These are phyloP conservation scores for Agaricales sp. DNA, from an alignment of 1,284 basidiomycete genomes.

Conservation along the genomic window DNA sequence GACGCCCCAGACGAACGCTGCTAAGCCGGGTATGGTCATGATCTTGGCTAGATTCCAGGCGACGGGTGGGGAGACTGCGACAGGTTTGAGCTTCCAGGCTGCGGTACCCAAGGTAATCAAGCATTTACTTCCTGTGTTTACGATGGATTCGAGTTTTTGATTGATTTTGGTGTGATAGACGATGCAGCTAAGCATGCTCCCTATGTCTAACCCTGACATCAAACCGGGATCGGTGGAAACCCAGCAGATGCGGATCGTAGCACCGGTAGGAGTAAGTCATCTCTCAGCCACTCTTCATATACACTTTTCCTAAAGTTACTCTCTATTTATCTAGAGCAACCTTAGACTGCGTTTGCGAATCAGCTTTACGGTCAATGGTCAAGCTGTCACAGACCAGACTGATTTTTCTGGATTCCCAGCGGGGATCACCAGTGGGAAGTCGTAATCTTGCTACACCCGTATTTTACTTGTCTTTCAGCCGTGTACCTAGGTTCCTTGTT, in stretches of 20 bases:
- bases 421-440: constrained; percentile 45
- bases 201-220: constrained; percentile 85
- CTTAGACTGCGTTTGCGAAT: constrained; percentile 84
- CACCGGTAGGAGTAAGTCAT: constrained; percentile 72
- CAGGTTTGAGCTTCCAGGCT: constrained; percentile 86
- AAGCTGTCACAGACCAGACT: constrained; percentile 81
- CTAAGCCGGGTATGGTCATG: constrained; percentile 81
- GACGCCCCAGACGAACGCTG: constrained; percentile 73
- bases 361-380: constrained; percentile 61
- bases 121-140: constrained; percentile 1
- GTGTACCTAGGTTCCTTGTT: neutral
- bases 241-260: constrained; percentile 90
- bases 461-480: too few species aligned
- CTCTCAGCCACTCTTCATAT: constrained; percentile 1
- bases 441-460: neutral
- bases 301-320: too few species aligned
- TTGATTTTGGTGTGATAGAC: constrained; percentile 48
- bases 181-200: constrained; percentile 96
- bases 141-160: constrained; percentile 4
- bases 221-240: constrained; percentile 78
- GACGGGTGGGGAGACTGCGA: constrained; percentile 38
- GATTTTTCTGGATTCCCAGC: constrained; percentile 90
- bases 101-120: constrained; percentile 85
- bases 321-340: constrained; percentile 43
- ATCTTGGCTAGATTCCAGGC: constrained; percentile 85